Conservation (phyloP, 2,329 filamentous ascomycete genomes). For the Aureobasidium uvarum region DNA sequence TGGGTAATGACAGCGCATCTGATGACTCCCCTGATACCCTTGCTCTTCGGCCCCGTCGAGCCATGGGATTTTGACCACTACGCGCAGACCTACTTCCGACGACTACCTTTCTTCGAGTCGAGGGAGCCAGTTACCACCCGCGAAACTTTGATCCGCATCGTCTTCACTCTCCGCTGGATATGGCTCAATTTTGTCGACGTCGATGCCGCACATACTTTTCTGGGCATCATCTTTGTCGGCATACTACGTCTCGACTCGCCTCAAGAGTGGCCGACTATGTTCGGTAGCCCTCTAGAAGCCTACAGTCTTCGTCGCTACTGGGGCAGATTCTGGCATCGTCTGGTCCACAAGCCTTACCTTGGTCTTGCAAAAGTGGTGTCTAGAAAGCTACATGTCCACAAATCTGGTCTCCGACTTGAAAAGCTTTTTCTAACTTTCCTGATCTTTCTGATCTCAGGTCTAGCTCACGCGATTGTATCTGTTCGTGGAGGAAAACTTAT, state of each 20-base stretch:
- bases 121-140: not conserved
- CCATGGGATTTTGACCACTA: constrained; percentile 2
- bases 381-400: not conserved
- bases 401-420: not conserved
- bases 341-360: not conserved
- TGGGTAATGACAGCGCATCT: not conserved
- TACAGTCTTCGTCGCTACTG: constrained; percentile 27
- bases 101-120: not conserved
- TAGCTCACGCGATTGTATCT: not conserved
- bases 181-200: constrained; percentile 7
- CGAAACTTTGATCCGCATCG: not conserved
- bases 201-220: constrained; percentile 8
- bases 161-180: not conserved
- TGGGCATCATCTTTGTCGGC: constrained; percentile 19
- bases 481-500: not conserved
- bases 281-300: constrained; percentile 13
- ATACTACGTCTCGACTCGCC: constrained; percentile 25
- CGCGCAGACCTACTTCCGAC: constrained; percentile 5
- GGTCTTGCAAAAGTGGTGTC: not conserved
- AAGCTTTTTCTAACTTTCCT: not conserved
- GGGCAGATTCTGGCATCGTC: constrained; percentile 28
- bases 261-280: constrained; percentile 29
- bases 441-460: not conserved
- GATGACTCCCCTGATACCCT: not conserved
- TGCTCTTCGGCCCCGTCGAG: constrained; percentile 8